A percentile compares a stretch with the other conserved stretches of the same genome.
These are phyloP conservation scores for Salix caprea DNA, from an alignment of 345 rosid species.

Conservation along the genomic window DNA sequence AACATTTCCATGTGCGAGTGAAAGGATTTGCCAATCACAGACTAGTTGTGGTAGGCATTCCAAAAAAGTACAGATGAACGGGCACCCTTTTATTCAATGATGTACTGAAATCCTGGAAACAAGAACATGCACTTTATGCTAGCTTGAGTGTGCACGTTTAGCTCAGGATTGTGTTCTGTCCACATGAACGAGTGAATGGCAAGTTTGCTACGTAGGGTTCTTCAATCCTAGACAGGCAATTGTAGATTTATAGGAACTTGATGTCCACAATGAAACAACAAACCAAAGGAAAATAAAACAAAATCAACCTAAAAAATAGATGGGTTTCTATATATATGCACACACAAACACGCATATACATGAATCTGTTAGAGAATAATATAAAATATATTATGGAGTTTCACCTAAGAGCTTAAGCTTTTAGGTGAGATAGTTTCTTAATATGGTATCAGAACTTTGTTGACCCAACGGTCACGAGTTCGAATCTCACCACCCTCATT, in stretches of 20 bases:
- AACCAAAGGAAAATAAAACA: no score
- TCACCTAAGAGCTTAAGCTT: no score
- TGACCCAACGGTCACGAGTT: no score
- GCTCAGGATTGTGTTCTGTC: not conserved
- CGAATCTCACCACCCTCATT: no score
- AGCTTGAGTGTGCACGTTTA: not conserved
- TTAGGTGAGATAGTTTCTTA: no score
- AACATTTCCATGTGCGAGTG: constrained; percentile 1
- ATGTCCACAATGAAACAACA: not conserved
- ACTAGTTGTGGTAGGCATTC: not conserved
- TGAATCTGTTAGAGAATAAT: no score
- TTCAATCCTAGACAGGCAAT: not conserved
- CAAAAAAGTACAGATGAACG: not conserved
- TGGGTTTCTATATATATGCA: no score
- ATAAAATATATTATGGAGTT: no score
- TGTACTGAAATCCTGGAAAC: not conserved
- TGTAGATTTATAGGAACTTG: not conserved
- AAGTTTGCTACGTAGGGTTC: not conserved
- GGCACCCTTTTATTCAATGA: not conserved
- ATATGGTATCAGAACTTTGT: no score
- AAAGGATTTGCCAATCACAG: not conserved
- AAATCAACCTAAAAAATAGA: no score
- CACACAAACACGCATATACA: not conserved
- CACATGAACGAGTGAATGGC: not conserved
- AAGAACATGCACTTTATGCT: not conserved